These are phyloP conservation scores for Centaurea solstitialis DNA, from an alignment of 129 eudicot genomes.

Conservation along the genomic window DNA sequence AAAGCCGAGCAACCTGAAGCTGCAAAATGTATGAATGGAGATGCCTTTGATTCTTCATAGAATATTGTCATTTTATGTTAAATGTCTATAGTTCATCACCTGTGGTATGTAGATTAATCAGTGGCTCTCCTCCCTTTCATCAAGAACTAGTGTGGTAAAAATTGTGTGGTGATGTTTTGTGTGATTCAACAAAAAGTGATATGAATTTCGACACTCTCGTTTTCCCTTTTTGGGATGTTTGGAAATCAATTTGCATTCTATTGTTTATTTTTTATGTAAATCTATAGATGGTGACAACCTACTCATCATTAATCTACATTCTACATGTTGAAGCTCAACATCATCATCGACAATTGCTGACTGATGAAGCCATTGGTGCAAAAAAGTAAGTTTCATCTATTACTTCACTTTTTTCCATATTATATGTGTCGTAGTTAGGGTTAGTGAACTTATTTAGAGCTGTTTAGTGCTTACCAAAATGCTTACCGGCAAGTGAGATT, in stretches of 20 bases:
- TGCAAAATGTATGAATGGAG: conserved; percentile 11
- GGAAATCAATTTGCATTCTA: background rate
- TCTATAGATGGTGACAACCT: background rate
- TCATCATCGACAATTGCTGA: background rate
- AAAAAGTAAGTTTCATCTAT: background rate
- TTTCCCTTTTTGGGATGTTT: background rate
- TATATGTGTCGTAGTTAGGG: background rate
- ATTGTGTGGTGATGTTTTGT: conserved; percentile 1
- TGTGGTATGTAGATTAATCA: conserved; percentile 1
- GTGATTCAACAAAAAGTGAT: background rate
- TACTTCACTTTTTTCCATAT: background rate
- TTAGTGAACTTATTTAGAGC: background rate
- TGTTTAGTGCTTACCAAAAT: background rate
- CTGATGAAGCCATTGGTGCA: background rate
- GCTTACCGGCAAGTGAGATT: background rate
- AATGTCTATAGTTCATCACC: conserved; percentile 1
- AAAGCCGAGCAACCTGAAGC: conserved; percentile 61
- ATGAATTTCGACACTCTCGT: background rate
- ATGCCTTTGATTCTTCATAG: conserved; percentile 32
- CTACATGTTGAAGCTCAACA: background rate
- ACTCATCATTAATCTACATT: background rate
- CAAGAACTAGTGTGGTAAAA: background rate
- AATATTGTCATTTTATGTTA: conserved; percentile 7
- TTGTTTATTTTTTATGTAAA: background rate
- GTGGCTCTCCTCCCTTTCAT: background rate